Percentiles rank a stretch among this genome's conserved stretches.
Conservation (phyloP, 2,329 filamentous ascomycete species). For the Pseudodiploospora longispora region DNA sequence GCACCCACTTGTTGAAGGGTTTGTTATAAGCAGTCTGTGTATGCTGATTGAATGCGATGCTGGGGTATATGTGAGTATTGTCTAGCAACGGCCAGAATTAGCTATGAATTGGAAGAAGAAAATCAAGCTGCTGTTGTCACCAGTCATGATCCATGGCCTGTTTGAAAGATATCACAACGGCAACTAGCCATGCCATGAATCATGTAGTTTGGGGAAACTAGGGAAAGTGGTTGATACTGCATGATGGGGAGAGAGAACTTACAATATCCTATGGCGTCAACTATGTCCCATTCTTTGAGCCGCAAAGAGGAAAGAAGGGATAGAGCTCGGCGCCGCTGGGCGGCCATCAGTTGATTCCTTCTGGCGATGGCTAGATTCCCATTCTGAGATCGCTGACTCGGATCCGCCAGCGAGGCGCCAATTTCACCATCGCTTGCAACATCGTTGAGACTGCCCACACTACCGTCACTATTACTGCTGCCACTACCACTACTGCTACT, state of each 20-base stretch:
- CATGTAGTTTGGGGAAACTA: too few species aligned
- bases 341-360: too few species aligned
- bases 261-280: slow-evolving; percentile 4
- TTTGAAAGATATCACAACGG: too few species aligned
- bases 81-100: not conserved
- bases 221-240: not conserved
- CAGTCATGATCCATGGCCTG: too few species aligned
- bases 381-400: too few species aligned
- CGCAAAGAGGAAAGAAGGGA: not conserved
- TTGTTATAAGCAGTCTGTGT: not conserved
- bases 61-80: slow-evolving; percentile 1
- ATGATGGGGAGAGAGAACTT: not conserved
- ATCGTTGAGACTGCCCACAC: not conserved
- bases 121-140: too few species aligned
- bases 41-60: slow-evolving; percentile 2
- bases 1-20: not conserved
- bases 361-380: too few species aligned
- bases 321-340: not conserved
- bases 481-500: not conserved
- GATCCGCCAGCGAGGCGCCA: not conserved
- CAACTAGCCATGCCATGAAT: too few species aligned
- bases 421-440: not conserved
- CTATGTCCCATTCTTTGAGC: slow-evolving; percentile 1
- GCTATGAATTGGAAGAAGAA: not conserved
- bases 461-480: not conserved